Percentiles rank a stretch among this genome's conserved stretches.
Evolutionary conservation across 352 stramenopile species (phyloP).

Genomic region (Globisporangium mamillatum): DNA sequence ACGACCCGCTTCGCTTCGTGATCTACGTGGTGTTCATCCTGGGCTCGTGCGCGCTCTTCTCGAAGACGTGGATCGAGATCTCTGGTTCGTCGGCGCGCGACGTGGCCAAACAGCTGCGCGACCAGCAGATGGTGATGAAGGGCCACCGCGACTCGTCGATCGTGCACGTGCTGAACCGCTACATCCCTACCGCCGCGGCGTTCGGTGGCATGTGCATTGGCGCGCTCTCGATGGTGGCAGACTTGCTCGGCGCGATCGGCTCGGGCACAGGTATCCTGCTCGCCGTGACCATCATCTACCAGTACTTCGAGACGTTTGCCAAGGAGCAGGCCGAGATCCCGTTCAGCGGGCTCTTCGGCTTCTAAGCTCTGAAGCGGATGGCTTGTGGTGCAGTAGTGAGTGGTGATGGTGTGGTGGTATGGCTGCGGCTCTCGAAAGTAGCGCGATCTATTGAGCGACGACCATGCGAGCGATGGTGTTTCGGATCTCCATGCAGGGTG

Average conservation of each 20-base stretch:
- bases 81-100: conserved; percentile 96
- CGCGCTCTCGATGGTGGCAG: conserved; percentile 97
- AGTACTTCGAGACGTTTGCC: conserved; percentile 98
- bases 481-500: conserved; percentile 47
- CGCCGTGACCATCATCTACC: conserved; percentile 99
- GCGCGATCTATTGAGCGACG: conserved; percentile 4
- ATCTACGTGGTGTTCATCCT: conserved; percentile 99
- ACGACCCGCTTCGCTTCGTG: conserved; percentile 98
- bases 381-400: not conserved
- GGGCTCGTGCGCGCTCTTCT: conserved; percentile 98
- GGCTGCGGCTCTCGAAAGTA: conserved; percentile 3
- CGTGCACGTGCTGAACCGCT: conserved; percentile 98
- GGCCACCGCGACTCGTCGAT: conserved; percentile 97
- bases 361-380: conserved; percentile 44
- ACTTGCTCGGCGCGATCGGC: conserved; percentile 98
- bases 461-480: not conserved
- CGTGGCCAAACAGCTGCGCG: conserved; percentile 98
- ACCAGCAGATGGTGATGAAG: conserved; percentile 99
- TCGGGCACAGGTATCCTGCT: conserved; percentile 99
- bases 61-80: conserved; percentile 99
- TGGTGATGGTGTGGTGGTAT: not conserved
- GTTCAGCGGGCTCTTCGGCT: conserved; percentile 77
- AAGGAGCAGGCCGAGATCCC: conserved; percentile 91
- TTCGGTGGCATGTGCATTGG: conserved; percentile 99
- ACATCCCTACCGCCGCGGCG: conserved; percentile 98